Percentiles rank a stretch among this genome's conserved stretches.
phyloP scores from a whole-genome alignment of 768 basidiomycete species.

The Rhizopogon vesiculosus region DNA sequence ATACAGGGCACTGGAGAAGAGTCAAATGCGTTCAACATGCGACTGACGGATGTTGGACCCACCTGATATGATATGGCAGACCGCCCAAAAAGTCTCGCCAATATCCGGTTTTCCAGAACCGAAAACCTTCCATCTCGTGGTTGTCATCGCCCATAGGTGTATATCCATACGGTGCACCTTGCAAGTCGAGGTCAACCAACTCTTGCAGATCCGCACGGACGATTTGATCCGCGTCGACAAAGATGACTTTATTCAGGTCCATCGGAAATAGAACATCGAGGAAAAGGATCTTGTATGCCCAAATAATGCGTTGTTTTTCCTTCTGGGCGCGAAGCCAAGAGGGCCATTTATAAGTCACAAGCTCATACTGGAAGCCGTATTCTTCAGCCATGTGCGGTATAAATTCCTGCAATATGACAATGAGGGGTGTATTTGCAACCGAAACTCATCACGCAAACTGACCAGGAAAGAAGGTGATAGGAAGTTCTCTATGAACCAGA shows the following conservation, averaged over 20 bases:
- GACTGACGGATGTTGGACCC: conserved; percentile 10
- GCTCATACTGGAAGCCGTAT: conserved; percentile 93
- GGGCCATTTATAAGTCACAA: conserved; percentile 99
- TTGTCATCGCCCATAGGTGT: conserved; percentile 98
- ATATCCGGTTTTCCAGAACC: conserved; percentile 98
- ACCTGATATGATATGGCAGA: conserved; percentile 94
- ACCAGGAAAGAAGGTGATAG: conserved; percentile 95
- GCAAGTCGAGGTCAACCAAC: conserved; percentile 87
- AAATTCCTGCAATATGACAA: conserved; percentile 60
- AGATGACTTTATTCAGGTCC: conserved; percentile 98
- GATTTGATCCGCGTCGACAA: conserved; percentile 97
- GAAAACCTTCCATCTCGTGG: conserved; percentile 92
- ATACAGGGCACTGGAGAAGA: conserved; percentile 72
- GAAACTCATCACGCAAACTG: conserved; percentile 18
- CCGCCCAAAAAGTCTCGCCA: conserved; percentile 88
- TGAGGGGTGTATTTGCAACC: not conserved
- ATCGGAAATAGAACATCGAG: conserved; percentile 98
- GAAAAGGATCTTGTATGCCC: conserved; percentile 99
- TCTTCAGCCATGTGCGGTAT: conserved; percentile 88
- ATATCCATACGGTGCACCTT: conserved; percentile 92
- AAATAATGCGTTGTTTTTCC: conserved; percentile 97
- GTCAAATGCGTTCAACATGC: conserved; percentile 6
- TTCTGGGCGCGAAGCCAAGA: conserved; percentile 96
- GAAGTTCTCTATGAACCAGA: conserved; percentile 99
- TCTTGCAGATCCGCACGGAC: conserved; percentile 95